A percentile compares a stretch with the other conserved stretches of the same genome.
Conservation (phyloP, 139 green algal genomes). For the Zygnema cylindricum region DNA sequence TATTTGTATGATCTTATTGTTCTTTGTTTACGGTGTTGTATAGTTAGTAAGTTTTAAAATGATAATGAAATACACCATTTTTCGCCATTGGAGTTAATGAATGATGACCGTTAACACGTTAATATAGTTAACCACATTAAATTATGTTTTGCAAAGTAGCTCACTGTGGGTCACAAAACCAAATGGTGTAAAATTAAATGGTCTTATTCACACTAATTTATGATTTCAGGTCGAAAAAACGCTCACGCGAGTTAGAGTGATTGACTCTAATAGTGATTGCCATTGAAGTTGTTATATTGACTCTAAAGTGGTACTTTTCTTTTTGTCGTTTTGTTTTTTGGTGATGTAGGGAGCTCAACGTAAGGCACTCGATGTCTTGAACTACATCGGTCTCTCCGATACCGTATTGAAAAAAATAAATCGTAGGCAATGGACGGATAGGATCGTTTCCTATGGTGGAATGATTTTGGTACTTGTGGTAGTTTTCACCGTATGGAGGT, state of each 20-base stretch:
- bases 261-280: too few species aligned
- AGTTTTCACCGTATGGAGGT: constrained; percentile 32
- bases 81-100: not conserved
- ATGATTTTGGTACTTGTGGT: constrained; percentile 40
- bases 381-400: constrained; percentile 58
- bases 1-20: too few species aligned
- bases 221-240: too few species aligned
- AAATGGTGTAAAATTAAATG: not conserved
- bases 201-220: too few species aligned
- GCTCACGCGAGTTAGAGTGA: too few species aligned
- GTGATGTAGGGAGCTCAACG: constrained; percentile 37
- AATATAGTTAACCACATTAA: too few species aligned
- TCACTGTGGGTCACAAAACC: not conserved
- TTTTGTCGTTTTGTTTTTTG: constrained; percentile 5
- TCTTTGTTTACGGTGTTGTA: too few species aligned
- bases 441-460: constrained; percentile 48
- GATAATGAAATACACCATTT: too few species aligned
- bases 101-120: not conserved
- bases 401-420: constrained; percentile 54
- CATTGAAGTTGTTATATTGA: not conserved
- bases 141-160: too few species aligned
- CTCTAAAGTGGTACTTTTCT: not conserved
- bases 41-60: too few species aligned
- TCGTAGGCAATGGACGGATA: constrained; percentile 54
- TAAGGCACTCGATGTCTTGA: constrained; percentile 59